Base-by-base conservation (phyloP, 2,329 filamentous ascomycete genomes). In the Raffaelea arxii region DNA sequence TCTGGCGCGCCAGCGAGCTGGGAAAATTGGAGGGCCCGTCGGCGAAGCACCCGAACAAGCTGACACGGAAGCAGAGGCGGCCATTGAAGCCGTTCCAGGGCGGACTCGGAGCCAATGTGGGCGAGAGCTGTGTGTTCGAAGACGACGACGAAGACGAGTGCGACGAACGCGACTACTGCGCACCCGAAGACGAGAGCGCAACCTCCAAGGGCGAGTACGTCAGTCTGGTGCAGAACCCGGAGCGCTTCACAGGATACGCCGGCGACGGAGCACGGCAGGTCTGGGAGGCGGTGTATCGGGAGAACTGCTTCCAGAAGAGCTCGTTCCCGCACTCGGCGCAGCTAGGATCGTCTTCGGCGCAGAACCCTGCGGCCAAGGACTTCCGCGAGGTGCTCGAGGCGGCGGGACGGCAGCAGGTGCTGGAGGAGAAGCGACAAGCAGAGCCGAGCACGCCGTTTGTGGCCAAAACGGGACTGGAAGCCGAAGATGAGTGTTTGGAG, bases 111-210 rank as follows among this genome's bases (percentile, higher is more conserved):
- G 87, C 90, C 44, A 71, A 83, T 47, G 91, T 96, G 0, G 89
- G 87, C 44, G 92, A 98, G 69, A 95, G 87, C 63, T 98, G 92
- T 62, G 89, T 98, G 40, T 83, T 97, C 18, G 92, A 98, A 67
- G 94, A 94, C 35, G 91, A 97, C 58, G 91, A 96, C 59, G 91
- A 97, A 58, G 91, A 96, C 59, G 91, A 96, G 65, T 95, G 89
- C 65, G 91, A 97, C 67, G 86, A 96, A 55, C 79, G 92, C 54
- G 92, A 98, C 62, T 98, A 97, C 65, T 98, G 92, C 65, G 80
- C 97, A 4, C 88, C 89, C 1, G 92, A 98, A 57, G 92, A 98
- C 60, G 90, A 97, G 67, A 86, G 86, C 58, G 81, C 84, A 6
- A 75, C 75, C 43, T 84, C 78, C 10, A 95, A 95, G 65, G 92